Conservation (phyloP, 257 asterid genomes). For the Echites panduratus region DNA sequence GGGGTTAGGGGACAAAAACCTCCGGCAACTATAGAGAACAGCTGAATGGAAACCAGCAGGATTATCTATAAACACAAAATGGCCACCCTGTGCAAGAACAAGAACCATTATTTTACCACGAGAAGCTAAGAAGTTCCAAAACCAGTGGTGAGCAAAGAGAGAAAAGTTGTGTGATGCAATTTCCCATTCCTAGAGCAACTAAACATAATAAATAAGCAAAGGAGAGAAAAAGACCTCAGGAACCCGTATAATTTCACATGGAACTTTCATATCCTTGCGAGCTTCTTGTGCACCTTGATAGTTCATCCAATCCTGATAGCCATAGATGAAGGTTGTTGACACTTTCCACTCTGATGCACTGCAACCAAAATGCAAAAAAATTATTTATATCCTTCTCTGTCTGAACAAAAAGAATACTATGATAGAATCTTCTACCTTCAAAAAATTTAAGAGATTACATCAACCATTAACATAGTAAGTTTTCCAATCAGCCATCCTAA, state of each 20-base stretch:
- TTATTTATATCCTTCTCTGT: neutral
- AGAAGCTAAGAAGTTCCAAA: neutral
- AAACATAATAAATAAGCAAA: neutral
- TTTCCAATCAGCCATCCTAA: neutral
- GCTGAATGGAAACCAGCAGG: conserved; percentile 72
- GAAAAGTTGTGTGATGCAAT: neutral
- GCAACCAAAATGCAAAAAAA: conserved; percentile 15
- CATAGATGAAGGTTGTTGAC: conserved; percentile 78
- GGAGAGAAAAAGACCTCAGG: conserved; percentile 49
- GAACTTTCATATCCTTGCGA: conserved; percentile 65
- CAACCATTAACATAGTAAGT: no score
- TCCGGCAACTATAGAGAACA: conserved; percentile 60
- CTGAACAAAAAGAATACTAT: neutral
- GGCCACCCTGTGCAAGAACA: conserved; percentile 51
- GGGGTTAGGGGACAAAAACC: conserved; percentile 31
- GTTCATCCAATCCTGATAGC: conserved; percentile 76
- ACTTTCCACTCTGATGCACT: conserved; percentile 84
- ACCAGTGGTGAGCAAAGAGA: neutral
- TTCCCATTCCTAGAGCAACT: neutral
- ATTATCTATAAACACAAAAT: conserved; percentile 64
- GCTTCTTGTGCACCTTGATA: conserved; percentile 71
- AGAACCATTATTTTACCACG: neutral
- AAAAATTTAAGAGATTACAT: neutral
- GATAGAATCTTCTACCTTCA: neutral
- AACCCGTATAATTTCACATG: conserved; percentile 69